phyloP scores from a whole-genome alignment of 805 yeast genomes.

The Wickerhamomyces bovis region DNA sequence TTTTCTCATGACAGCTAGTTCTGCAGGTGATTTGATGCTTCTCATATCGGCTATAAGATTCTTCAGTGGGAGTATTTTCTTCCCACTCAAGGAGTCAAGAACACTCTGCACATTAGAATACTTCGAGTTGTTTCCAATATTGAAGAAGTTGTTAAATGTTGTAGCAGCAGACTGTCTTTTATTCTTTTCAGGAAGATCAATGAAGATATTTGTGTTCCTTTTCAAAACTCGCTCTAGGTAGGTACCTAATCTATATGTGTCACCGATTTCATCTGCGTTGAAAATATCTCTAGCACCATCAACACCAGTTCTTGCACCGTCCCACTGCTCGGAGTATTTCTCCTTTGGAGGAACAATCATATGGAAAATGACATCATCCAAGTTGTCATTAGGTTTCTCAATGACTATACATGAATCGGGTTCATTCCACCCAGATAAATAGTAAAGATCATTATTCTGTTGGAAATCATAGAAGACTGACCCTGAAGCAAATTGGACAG shows the following conservation, averaged over 20 bases:
- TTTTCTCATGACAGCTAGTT: constrained; percentile 68
- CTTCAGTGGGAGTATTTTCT: constrained; percentile 37
- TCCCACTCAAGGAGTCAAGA: constrained; percentile 24
- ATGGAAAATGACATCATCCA: constrained; percentile 56
- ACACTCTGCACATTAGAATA: constrained; percentile 24
- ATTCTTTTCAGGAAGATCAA: constrained; percentile 37
- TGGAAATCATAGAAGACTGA: constrained; percentile 89
- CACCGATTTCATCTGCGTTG: constrained; percentile 75
- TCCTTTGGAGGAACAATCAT: constrained; percentile 85
- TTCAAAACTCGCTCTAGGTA: constrained; percentile 43
- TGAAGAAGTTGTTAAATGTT: constrained; percentile 26
- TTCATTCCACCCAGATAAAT: constrained; percentile 89
- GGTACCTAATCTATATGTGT: constrained; percentile 36
- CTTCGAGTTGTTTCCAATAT: constrained; percentile 21
- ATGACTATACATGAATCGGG: constrained; percentile 70
- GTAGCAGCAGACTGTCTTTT: constrained; percentile 15
- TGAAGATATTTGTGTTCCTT: constrained; percentile 46
- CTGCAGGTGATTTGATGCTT: constrained; percentile 68
- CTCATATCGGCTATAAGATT: constrained; percentile 45
- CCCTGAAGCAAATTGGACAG: constrained; percentile 76
- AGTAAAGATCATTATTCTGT: constrained; percentile 84
- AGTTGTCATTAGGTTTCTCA: constrained; percentile 50
- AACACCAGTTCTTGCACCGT: constrained; percentile 85
- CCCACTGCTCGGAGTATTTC: constrained; percentile 82
- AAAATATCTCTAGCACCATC: constrained; percentile 77